A percentile compares a stretch with the other conserved stretches of the same genome.
Conservation (phyloP, 257 asterid genomes). For the Leonotis leonurus region DNA sequence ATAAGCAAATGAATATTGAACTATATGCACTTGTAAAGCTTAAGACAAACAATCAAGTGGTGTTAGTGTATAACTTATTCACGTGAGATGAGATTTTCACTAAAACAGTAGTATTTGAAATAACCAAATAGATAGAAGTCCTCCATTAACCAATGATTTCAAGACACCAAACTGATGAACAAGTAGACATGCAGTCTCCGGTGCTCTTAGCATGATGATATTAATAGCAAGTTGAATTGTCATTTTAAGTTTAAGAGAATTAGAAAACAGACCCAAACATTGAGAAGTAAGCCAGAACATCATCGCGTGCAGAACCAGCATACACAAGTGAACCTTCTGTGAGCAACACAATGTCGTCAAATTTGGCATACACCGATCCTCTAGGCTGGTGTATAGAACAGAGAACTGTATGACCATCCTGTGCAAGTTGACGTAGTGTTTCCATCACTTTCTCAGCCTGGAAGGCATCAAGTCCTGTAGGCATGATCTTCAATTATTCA, state of each 20-base stretch:
- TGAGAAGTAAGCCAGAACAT: conserved; percentile 64
- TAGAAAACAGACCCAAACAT: conserved; percentile 68
- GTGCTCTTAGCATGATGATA: neutral
- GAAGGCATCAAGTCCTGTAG: conserved; percentile 98
- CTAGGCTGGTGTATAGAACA: conserved; percentile 99
- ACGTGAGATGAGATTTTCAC: neutral
- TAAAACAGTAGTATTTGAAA: neutral
- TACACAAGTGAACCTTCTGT: conserved; percentile 85
- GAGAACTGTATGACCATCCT: conserved; percentile 93
- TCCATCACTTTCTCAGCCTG: conserved; percentile 99
- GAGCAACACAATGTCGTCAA: conserved; percentile 86
- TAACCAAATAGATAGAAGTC: neutral
- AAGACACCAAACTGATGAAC: neutral
- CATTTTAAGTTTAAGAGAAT: conserved; percentile 10
- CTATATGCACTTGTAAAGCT: neutral
- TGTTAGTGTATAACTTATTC: neutral
- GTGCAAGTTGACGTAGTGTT: conserved; percentile 77
- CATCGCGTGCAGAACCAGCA: conserved; percentile 85
- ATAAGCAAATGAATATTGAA: conserved; percentile 5
- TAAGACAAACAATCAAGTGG: neutral
- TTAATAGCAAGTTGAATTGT: neutral
- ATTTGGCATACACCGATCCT: conserved; percentile 90
- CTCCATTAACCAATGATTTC: neutral
- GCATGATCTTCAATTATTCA: conserved; percentile 18
- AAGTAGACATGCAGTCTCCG: neutral